These are phyloP conservation scores for Pseudogymnoascus sp. DNA, from an alignment of 2,329 filamentous ascomycete species.

Conservation along the genomic window DNA sequence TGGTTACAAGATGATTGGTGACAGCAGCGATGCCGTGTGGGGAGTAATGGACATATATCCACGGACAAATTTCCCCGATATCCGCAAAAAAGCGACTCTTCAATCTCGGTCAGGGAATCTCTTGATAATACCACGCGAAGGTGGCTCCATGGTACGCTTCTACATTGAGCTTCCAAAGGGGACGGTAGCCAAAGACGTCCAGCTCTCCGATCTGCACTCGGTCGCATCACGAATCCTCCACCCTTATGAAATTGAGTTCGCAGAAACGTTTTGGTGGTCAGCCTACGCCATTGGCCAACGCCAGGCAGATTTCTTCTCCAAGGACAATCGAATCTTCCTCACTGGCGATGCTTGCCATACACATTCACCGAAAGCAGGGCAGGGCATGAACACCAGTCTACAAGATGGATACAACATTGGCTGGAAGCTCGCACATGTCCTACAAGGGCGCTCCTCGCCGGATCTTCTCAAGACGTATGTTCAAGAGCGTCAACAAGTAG, in stretches of 20 bases:
- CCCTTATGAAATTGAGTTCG: slow-evolving; percentile 20
- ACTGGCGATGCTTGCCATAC: slow-evolving; percentile 51
- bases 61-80: slow-evolving; percentile 51
- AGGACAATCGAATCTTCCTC: slow-evolving; percentile 44
- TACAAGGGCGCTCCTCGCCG: slow-evolving; percentile 35
- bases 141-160: slow-evolving; percentile 47
- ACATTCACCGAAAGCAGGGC: slow-evolving; percentile 54
- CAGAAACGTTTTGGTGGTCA: slow-evolving; percentile 43
- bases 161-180: slow-evolving; percentile 51
- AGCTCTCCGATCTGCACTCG: slow-evolving; percentile 44
- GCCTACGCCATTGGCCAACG: slow-evolving; percentile 51
- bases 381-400: slow-evolving; percentile 49
- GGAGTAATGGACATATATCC: slow-evolving; percentile 46
- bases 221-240: slow-evolving; percentile 33
- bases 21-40: slow-evolving; percentile 49
- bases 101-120: slow-evolving; percentile 47
- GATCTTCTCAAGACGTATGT: slow-evolving; percentile 45
- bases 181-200: slow-evolving; percentile 45
- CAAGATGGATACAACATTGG: slow-evolving; percentile 56
- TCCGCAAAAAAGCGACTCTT: slow-evolving; percentile 47
- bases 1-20: slow-evolving; percentile 50
- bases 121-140: slow-evolving; percentile 54
- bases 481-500: slow-evolving; percentile 42
- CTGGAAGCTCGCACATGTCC: slow-evolving; percentile 47
- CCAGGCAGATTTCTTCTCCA: slow-evolving; percentile 49